Conservation (phyloP, 1,284 basidiomycete genomes). For the Pascua sp. region DNA sequence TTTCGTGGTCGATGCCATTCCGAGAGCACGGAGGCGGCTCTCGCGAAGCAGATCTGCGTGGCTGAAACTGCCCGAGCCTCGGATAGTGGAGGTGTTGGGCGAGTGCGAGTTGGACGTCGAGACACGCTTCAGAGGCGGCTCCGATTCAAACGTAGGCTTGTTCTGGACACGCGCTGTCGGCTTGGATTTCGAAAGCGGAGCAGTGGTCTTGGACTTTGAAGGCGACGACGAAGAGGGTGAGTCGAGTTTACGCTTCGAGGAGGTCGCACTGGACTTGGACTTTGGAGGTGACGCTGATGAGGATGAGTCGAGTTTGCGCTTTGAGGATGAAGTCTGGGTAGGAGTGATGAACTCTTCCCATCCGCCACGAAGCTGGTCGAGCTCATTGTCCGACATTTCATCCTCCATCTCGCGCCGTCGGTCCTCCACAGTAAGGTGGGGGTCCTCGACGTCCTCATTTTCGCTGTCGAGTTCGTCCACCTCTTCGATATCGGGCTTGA, state of each 20-base stretch:
- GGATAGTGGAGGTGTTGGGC: not conserved
- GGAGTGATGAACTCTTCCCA: conserved; percentile 30
- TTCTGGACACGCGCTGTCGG: not conserved
- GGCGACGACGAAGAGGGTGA: not conserved
- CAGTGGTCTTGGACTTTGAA: not conserved
- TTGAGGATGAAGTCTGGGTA: not conserved
- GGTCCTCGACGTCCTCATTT: conserved; percentile 26
- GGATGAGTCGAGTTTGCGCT: conserved; percentile 1
- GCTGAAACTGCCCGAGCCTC: not conserved
- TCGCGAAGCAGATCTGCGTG: conserved; percentile 10
- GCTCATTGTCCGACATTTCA: conserved; percentile 39
- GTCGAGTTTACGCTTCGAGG: not conserved
- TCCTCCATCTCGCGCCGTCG: conserved; percentile 36
- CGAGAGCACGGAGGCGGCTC: conserved; percentile 25
- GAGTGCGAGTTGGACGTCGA: not conserved
- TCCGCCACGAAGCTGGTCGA: conserved; percentile 27
- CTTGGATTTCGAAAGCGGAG: not conserved
- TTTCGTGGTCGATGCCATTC: conserved; percentile 10
- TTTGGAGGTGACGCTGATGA: not conserved
- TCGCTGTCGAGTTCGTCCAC: not conserved
- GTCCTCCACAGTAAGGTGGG: conserved; percentile 26
- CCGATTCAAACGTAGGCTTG: not conserved
- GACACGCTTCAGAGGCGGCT: not conserved
- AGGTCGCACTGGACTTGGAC: too few relatives aligned
- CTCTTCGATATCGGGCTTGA: not conserved